A percentile compares a stretch with the other conserved stretches of the same genome.
phyloP scores from a whole-genome alignment of 2,329 filamentous ascomycete genomes.

The Talaromyces sp. region DNA sequence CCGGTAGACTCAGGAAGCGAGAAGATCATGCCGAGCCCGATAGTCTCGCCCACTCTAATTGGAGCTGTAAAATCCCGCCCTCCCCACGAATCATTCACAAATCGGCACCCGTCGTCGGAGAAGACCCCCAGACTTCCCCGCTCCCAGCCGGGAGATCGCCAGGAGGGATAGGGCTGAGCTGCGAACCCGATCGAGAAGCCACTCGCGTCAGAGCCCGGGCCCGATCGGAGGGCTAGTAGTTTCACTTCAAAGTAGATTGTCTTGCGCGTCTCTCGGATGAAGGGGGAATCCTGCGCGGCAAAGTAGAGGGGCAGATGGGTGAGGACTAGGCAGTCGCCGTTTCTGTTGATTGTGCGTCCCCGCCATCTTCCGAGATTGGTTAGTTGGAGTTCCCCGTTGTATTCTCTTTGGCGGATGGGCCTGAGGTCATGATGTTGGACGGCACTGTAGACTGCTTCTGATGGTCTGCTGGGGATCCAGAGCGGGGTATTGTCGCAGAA shows the following conservation, averaged over 20 bases:
- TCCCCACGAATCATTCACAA: conserved; percentile 64
- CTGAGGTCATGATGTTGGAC: conserved; percentile 50
- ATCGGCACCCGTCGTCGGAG: conserved; percentile 64
- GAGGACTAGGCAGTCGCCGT: conserved; percentile 56
- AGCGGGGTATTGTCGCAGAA: conserved; percentile 59
- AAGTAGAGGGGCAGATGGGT: conserved; percentile 62
- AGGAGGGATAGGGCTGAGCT: conserved; percentile 64
- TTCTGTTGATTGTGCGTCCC: conserved; percentile 46
- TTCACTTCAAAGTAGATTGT: conserved; percentile 64
- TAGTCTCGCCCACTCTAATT: conserved; percentile 57
- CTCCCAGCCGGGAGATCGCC: conserved; percentile 66
- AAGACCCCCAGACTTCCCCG: conserved; percentile 63
- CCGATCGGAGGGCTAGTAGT: conserved; percentile 47
- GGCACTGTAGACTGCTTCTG: conserved; percentile 44
- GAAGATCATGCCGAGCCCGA: conserved; percentile 64
- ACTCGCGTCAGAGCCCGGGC: conserved; percentile 48
- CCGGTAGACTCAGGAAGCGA: conserved; percentile 33
- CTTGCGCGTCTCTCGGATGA: conserved; percentile 48
- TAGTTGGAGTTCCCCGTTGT: conserved; percentile 41
- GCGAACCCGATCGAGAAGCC: conserved; percentile 63
- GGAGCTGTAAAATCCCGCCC: conserved; percentile 60
- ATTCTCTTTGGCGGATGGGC: conserved; percentile 48
- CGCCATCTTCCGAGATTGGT: conserved; percentile 46
- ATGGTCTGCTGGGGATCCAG: conserved; percentile 51
- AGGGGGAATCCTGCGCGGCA: conserved; percentile 53